A percentile compares a stretch with the other conserved stretches of the same genome.
Conservation (phyloP, 768 basidiomycete species). For the Amanita pseudoporphyria region DNA sequence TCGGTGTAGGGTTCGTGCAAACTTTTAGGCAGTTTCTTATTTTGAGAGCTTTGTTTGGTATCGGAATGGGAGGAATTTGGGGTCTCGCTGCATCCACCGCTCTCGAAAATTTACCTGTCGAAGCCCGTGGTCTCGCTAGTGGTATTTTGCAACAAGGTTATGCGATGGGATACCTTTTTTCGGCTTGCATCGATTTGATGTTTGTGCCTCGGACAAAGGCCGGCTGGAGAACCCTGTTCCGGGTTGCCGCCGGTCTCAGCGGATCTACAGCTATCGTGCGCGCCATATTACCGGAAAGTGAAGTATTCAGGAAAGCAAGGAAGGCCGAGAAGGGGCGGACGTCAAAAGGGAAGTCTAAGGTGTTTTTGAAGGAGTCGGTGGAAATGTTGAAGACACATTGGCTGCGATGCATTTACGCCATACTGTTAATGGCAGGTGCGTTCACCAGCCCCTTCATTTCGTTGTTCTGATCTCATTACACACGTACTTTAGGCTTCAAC, state of each 20-base stretch:
- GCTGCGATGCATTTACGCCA: slow-evolving; percentile 74
- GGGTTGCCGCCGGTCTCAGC: slow-evolving; percentile 63
- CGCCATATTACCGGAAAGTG: slow-evolving; percentile 66
- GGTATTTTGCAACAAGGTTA: slow-evolving; percentile 89
- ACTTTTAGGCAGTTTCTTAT: slow-evolving; percentile 76
- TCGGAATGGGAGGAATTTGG: slow-evolving; percentile 89
- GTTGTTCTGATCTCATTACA: not conserved
- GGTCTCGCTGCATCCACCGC: slow-evolving; percentile 74
- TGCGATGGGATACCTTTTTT: slow-evolving; percentile 75
- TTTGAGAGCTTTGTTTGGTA: slow-evolving; percentile 74
- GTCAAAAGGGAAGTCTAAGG: slow-evolving; percentile 44
- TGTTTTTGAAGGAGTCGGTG: slow-evolving; percentile 65
- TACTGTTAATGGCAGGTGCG: slow-evolving; percentile 66
- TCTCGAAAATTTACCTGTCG: slow-evolving; percentile 83
- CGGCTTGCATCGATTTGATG: slow-evolving; percentile 72
- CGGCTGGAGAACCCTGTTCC: slow-evolving; percentile 80
- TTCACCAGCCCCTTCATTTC: not conserved
- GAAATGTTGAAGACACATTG: slow-evolving; percentile 78
- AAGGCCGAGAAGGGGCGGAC: slow-evolving; percentile 46
- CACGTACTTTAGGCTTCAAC: slow-evolving; percentile 45
- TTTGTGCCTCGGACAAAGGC: slow-evolving; percentile 36
- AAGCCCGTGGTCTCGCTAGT: slow-evolving; percentile 74
- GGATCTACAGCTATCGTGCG: slow-evolving; percentile 61
- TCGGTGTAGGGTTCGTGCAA: slow-evolving; percentile 76
- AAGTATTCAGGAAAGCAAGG: slow-evolving; percentile 57